A percentile compares a stretch with the other conserved stretches of the same genome.
phyloP scores from a whole-genome alignment of 306 rosid species.

The Astragalus membranaceus region DNA sequence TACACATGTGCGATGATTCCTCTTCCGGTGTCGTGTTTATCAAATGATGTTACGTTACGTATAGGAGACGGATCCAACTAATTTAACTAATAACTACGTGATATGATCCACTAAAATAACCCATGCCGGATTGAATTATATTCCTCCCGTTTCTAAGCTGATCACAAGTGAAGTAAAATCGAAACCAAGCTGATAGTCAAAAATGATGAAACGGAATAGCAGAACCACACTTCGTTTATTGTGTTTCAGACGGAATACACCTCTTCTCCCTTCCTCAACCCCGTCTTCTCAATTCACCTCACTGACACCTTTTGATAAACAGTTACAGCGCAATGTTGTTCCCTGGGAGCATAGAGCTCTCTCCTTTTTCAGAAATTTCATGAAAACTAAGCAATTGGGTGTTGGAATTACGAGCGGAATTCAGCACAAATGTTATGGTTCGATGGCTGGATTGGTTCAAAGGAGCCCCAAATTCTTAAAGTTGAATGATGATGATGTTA shows the following conservation, averaged over 20 bases:
- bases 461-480: constrained; percentile 56
- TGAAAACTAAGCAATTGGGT: constrained; percentile 17
- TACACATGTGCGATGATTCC: too few species aligned
- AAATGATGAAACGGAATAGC: constrained; percentile 45
- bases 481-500: constrained; percentile 61
- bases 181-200: not conserved
- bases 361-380: constrained; percentile 20
- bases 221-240: constrained; percentile 31
- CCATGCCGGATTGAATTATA: too few species aligned
- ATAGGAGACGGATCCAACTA: too few species aligned
- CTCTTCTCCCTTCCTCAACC: constrained; percentile 1
- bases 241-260: constrained; percentile 18
- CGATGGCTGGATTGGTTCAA: constrained; percentile 33
- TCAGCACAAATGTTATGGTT: constrained; percentile 37
- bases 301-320: not conserved
- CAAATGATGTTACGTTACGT: too few species aligned
- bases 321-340: not conserved
- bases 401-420: constrained; percentile 14
- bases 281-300: not conserved
- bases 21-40: too few species aligned
- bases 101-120: too few species aligned
- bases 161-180: not conserved
- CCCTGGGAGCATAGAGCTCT: constrained; percentile 1
- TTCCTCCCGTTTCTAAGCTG: too few species aligned
- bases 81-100: too few species aligned